Evolutionary conservation across 2,329 filamentous ascomycete species (phyloP), one percentile per base, ranked within the genome.

Genomic region (Trichophyton equinum): DNA sequence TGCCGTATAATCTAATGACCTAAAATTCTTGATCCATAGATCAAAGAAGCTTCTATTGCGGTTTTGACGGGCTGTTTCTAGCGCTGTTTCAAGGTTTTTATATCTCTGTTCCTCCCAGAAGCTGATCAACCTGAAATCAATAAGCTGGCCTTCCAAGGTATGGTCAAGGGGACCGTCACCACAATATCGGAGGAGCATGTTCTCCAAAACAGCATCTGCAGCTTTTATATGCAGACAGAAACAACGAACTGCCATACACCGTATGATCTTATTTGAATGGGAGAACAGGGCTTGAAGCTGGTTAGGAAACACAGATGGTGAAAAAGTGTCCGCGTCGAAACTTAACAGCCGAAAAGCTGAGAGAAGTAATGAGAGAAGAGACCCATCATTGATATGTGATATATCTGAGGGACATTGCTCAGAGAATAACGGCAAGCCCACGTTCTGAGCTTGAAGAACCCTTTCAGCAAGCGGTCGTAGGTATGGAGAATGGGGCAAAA

Each of bases 401-500:
- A 72, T 63, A 42, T 65, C 68, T 66, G 66, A 64, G 64, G 67
- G 67, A 60, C 66, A 69, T 51, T 67, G 68, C 60, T 67, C 68
- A 65, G 66, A 67, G 65, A 69, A 70, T 64, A 65, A 65, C 60
- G 72, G 70, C 63, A 73, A 67, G 65, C 65, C 64, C 68, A 70
- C 70, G 66, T 68, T 66, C 65, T 69, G 67, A 62, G 68, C 70
- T 59, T 68, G 63, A 57, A 72, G 67, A 66, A 73, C 71, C 68
- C 78, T 77, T 73, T 85, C 82, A 64, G 89, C 81, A 71, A 91
- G 89, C 62, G 85, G 82, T 59, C 86, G 84, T 49, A 97, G 79
- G 70, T 92, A 84, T 58, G 90, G 88, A 65, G 88, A 88, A 77
- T 94, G 86, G 18, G 90, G 89, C 67, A 96, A 73, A 64, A 96